Conservation (phyloP, 2,329 filamentous ascomycete species). For the Pezicula neosporulosa region DNA sequence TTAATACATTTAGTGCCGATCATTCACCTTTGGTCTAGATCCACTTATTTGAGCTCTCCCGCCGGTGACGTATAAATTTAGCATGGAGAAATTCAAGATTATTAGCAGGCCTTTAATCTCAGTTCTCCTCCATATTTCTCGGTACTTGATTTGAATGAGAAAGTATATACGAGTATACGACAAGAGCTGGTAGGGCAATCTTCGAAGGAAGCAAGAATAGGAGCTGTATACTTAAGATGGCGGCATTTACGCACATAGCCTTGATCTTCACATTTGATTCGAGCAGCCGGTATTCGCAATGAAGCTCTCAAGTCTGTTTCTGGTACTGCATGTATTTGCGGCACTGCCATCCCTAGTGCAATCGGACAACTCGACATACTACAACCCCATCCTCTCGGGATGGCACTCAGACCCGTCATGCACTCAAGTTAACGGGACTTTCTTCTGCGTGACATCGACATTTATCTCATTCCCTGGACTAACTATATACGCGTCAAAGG, state of each 20-base stretch:
- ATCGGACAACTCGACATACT: not conserved
- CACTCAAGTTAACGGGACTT: slow-evolving; percentile 29
- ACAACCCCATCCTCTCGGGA: slow-evolving; percentile 37
- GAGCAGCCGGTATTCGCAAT: not conserved
- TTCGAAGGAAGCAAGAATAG: no score
- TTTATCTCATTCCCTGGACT: slow-evolving; percentile 36
- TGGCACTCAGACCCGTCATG: slow-evolving; percentile 36
- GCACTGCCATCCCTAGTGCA: not conserved
- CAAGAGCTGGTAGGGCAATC: no score
- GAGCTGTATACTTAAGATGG: not conserved
- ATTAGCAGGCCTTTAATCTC: no score
- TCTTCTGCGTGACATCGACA: slow-evolving; percentile 33
- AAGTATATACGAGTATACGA: no score
- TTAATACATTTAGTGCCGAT: no score
- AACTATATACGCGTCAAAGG: slow-evolving; percentile 33
- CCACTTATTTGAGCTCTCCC: no score
- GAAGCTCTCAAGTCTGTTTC: not conserved
- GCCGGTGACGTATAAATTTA: no score
- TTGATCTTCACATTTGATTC: not conserved
- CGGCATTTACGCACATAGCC: not conserved
- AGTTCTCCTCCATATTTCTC: no score
- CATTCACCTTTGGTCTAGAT: no score
- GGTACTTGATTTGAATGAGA: no score
- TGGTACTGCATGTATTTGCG: not conserved
- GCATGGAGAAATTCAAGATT: no score